Evolutionary conservation across 2,329 filamentous ascomycete species (phyloP).

Genomic region (Paecilomyces sp.): DNA sequence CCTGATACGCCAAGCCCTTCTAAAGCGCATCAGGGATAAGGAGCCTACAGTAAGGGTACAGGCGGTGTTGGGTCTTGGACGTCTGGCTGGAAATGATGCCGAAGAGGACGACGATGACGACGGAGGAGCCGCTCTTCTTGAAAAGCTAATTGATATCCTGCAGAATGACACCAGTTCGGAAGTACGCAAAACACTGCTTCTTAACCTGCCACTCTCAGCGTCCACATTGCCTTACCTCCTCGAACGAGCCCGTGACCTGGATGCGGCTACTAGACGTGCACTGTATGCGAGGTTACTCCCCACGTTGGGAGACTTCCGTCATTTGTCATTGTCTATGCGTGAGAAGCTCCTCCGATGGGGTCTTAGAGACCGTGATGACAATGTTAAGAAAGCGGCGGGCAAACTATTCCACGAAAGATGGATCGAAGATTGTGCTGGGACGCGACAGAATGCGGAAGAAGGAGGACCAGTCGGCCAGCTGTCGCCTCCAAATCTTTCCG

Average conservation of each 20-base stretch:
- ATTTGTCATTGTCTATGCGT: constrained; percentile 85
- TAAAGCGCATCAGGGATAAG: constrained; percentile 87
- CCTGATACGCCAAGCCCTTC: constrained; percentile 66
- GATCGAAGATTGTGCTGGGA: constrained; percentile 88
- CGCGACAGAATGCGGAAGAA: constrained; percentile 51
- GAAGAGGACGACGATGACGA: constrained; percentile 65
- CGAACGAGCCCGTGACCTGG: constrained; percentile 83
- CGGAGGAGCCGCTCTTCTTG: constrained; percentile 61
- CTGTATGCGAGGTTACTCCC: constrained; percentile 84
- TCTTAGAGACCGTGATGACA: constrained; percentile 85
- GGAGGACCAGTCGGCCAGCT: constrained; percentile 39
- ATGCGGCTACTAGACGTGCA: constrained; percentile 73
- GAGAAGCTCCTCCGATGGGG: constrained; percentile 96
- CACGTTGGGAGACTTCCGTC: constrained; percentile 85
- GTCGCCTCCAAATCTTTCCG: constrained; percentile 66
- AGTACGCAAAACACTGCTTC: constrained; percentile 76
- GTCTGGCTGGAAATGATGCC: constrained; percentile 67
- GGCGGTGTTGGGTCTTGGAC: constrained; percentile 81
- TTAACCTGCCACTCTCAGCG: constrained; percentile 82
- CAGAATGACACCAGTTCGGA: constrained; percentile 94
- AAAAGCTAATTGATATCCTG: constrained; percentile 78
- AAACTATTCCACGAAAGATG: constrained; percentile 90
- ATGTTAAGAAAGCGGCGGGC: constrained; percentile 83
- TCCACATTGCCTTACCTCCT: constrained; percentile 78
- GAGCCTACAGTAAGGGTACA: constrained; percentile 88